A percentile compares a stretch with the other conserved stretches of the same genome.
phyloP scores from a whole-genome alignment of 768 basidiomycete species.

The Guyanaporus albipodus region DNA sequence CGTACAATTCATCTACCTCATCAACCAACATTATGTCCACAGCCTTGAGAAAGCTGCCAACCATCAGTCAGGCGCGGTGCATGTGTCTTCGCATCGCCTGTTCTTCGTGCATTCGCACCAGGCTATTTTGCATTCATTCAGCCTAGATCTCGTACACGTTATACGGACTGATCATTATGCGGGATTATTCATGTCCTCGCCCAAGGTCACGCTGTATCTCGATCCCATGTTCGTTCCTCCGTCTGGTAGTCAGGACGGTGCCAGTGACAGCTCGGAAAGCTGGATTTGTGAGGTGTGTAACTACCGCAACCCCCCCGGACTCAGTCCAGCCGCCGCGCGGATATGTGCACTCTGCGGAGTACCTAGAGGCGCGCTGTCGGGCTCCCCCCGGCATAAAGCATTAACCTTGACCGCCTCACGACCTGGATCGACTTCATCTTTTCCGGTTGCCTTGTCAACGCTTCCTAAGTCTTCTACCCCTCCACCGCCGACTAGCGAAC shows the following conservation, averaged over 20 bases:
- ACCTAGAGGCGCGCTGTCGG: constrained; percentile 43
- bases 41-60: constrained; percentile 80
- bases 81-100: constrained; percentile 79
- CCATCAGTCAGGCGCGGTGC: constrained; percentile 70
- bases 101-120: constrained; percentile 68
- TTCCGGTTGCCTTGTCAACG: constrained; percentile 22
- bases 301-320: constrained; percentile 73
- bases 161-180: constrained; percentile 83
- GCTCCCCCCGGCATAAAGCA: constrained; percentile 18
- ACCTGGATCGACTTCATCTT: constrained; percentile 35
- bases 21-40: constrained; percentile 30
- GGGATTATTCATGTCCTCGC: constrained; percentile 82
- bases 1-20: constrained; percentile 17
- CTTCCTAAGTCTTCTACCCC: constrained; percentile 19
- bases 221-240: constrained; percentile 29
- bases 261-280: constrained; percentile 41
- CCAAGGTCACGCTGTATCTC: constrained; percentile 83
- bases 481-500: constrained; percentile 15
- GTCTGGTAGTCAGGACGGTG: constrained; percentile 27
- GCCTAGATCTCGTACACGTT: constrained; percentile 60
- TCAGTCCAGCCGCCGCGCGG: constrained; percentile 63
- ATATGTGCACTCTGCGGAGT: constrained; percentile 84
- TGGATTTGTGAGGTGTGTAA: constrained; percentile 93
- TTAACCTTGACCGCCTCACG: constrained; percentile 40
- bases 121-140: constrained; percentile 56